Evolutionary conservation across 164 flowering plant species (phyloP).

Genomic region (Echeveria elegans): DNA sequence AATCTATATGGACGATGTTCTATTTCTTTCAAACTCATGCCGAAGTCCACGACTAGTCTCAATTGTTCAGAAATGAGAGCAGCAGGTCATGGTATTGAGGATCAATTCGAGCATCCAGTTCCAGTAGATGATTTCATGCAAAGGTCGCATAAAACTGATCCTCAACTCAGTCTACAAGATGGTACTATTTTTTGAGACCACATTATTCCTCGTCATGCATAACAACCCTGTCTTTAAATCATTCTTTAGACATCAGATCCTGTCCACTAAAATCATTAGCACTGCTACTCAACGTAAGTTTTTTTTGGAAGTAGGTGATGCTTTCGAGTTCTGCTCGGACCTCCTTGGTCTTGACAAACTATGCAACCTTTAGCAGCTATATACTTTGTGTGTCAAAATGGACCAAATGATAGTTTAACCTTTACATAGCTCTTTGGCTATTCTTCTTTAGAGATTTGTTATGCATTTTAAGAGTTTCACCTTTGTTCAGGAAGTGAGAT

Average conservation of each 20-base stretch:
- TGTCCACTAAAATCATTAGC: not conserved
- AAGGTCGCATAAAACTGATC: constrained; percentile 67
- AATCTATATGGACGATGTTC: constrained; percentile 81
- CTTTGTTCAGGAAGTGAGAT: no score
- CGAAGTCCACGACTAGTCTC: constrained; percentile 82
- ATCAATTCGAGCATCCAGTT: constrained; percentile 91
- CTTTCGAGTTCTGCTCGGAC: no score
- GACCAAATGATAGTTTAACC: not conserved
- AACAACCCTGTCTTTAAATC: not conserved
- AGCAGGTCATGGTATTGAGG: constrained; percentile 92
- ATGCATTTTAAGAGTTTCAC: not conserved
- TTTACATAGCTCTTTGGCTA: no score
- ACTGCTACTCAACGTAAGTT: no score
- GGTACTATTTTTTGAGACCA: constrained; percentile 51
- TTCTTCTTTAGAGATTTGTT: not conserved
- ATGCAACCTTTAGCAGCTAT: no score
- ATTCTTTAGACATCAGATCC: not conserved
- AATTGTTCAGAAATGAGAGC: constrained; percentile 92
- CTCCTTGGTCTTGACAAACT: no score
- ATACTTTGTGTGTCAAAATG: not conserved
- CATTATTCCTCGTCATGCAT: not conserved
- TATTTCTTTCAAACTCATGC: constrained; percentile 84
- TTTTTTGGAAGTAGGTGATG: no score
- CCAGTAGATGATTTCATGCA: constrained; percentile 98
- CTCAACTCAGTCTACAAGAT: constrained; percentile 46